Conservation (phyloP, 305 asterid species). For the Fraxinus ornus region DNA sequence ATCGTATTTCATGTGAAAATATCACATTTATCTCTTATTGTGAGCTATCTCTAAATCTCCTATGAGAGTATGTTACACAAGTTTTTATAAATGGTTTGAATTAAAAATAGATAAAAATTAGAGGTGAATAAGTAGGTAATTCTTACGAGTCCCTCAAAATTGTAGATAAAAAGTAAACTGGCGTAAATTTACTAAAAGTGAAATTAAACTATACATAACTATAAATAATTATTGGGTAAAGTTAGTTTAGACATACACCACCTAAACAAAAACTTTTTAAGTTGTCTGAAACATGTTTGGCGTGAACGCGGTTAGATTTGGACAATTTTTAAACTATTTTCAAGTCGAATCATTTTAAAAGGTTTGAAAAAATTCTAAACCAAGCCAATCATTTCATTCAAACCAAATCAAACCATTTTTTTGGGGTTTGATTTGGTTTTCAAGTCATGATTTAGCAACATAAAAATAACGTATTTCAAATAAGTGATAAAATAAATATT, state of each 20-base stretch:
- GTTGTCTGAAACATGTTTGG: neutral
- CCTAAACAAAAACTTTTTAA: neutral
- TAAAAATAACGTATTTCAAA: too few relatives aligned
- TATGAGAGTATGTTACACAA: neutral
- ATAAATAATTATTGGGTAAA: neutral
- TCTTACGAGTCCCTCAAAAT: neutral
- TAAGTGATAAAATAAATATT: neutral
- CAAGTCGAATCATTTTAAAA: neutral
- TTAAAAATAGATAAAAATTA: too few relatives aligned
- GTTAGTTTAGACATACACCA: neutral
- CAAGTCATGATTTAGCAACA: neutral
- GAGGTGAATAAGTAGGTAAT: neutral
- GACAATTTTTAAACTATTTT: neutral
- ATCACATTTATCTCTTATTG: neutral
- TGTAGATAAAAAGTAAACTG: neutral
- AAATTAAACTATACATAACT: neutral
- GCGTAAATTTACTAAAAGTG: too few relatives aligned
- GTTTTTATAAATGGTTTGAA: neutral
- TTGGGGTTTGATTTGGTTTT: neutral
- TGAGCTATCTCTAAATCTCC: neutral
- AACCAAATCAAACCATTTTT: neutral
- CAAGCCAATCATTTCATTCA: too few relatives aligned
- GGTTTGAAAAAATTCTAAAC: neutral
- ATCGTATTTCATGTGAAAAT: too few relatives aligned
- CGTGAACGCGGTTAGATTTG: too few relatives aligned